Evolutionary conservation across 75 land plant genomes (phyloP).

Genomic region (Cryptomeria japonica): DNA sequence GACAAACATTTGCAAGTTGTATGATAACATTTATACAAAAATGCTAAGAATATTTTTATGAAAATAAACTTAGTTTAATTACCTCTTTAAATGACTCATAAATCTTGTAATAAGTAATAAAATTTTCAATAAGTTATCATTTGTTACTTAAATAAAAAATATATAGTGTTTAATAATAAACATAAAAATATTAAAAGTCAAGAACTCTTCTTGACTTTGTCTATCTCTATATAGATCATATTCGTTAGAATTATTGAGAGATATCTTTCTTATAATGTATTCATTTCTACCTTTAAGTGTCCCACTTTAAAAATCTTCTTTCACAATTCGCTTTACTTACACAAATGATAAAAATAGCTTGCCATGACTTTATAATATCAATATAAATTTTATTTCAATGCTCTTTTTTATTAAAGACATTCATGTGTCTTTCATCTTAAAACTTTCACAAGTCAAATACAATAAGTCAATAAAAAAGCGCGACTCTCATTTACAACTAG

Average conservation of each 20-base stretch:
- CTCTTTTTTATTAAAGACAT: not conserved
- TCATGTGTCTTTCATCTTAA: not conserved
- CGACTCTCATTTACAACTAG: not conserved
- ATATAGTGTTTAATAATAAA: too few relatives aligned
- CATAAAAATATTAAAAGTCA: not conserved
- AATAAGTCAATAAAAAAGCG: not conserved
- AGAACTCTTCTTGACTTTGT: not conserved
- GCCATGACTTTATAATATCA: not conserved
- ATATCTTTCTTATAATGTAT: not conserved
- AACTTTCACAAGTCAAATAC: not conserved
- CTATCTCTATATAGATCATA: not conserved
- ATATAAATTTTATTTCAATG: not conserved
- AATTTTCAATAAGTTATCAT: too few relatives aligned
- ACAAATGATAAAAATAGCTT: not conserved
- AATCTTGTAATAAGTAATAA: too few relatives aligned
- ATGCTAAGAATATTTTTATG: too few relatives aligned
- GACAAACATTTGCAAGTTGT: too few relatives aligned
- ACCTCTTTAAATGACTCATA: too few relatives aligned
- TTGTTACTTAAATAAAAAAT: too few relatives aligned
- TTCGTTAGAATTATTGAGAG: not conserved
- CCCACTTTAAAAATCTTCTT: not conserved
- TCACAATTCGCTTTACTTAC: not conserved
- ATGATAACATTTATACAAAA: too few relatives aligned
- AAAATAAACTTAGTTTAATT: too few relatives aligned
- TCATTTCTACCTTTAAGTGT: not conserved